Evolutionary conservation across 805 yeast genomes (phyloP).

Genomic region (Millerozyma miso): DNA sequence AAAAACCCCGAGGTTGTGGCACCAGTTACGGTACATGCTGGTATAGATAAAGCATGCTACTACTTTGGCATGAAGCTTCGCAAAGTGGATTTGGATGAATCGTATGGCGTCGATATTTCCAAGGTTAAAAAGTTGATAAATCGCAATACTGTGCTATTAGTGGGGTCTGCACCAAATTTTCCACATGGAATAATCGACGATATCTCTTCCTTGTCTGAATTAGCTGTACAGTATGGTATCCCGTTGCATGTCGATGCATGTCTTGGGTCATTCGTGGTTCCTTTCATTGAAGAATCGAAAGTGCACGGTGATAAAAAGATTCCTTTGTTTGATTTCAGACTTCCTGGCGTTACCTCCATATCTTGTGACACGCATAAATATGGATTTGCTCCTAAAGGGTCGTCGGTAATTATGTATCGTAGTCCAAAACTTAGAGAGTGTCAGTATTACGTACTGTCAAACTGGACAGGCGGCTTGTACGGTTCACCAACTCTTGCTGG

Average conservation of each 20-base stretch:
- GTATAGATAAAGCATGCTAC: conserved; percentile 86
- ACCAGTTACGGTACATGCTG: conserved; percentile 91
- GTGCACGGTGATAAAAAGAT: conserved; percentile 41
- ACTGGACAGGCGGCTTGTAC: conserved; percentile 93
- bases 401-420: conserved; percentile 89
- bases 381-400: conserved; percentile 98
- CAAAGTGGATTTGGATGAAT: conserved; percentile 68
- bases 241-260: conserved; percentile 97
- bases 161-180: conserved; percentile 95
- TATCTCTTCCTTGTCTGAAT: conserved; percentile 61
- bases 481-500: conserved; percentile 98
- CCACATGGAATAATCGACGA: conserved; percentile 97
- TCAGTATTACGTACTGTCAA: conserved; percentile 79
- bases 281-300: conserved; percentile 62
- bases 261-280: conserved; percentile 85
- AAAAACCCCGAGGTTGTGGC: conserved; percentile 79
- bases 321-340: conserved; percentile 76
- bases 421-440: conserved; percentile 58
- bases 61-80: conserved; percentile 84
- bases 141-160: conserved; percentile 73
- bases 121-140: conserved; percentile 66
- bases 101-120: conserved; percentile 62
- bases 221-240: conserved; percentile 63
- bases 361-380: conserved; percentile 99
- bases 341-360: conserved; percentile 90